These are phyloP conservation scores for Fusarium sp. DNA, from an alignment of 2,329 filamentous ascomycete genomes.

Conservation along the genomic window DNA sequence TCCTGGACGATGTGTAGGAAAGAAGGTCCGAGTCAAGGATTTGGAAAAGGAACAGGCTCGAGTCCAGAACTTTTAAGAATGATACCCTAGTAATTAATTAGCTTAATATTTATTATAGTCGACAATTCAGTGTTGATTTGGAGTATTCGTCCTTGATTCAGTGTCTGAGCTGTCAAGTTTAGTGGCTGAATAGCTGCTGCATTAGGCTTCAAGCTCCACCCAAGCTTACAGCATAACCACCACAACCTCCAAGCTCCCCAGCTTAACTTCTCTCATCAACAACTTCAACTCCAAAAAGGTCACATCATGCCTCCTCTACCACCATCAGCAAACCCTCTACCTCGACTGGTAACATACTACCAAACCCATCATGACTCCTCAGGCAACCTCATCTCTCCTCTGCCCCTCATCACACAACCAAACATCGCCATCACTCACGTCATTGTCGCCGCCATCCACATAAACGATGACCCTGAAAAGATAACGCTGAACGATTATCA, in stretches of 20 bases:
- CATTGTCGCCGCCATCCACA: constrained; percentile 86
- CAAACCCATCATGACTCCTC: constrained; percentile 64
- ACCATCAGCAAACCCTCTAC: constrained; percentile 49
- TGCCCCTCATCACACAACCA: constrained; percentile 62
- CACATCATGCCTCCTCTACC: constrained; percentile 50
- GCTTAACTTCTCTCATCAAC: constrained; percentile 10
- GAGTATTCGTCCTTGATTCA: neutral
- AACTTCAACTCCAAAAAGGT: neutral
- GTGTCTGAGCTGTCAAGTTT: constrained; percentile 1
- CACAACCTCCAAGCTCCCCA: constrained; percentile 1
- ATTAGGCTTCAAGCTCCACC: constrained; percentile 24
- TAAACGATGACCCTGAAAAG: constrained; percentile 74
- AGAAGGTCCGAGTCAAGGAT: constrained; percentile 37
- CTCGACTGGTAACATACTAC: constrained; percentile 64
- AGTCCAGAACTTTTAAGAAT: constrained; percentile 24
- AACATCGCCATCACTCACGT: constrained; percentile 76
- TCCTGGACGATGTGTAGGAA: constrained; percentile 48
- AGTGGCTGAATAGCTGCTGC: constrained; percentile 26
- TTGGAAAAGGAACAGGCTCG: constrained; percentile 32
- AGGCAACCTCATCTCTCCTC: constrained; percentile 62
- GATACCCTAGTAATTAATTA: constrained; percentile 10
- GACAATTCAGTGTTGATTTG: neutral
- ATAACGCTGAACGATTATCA: constrained; percentile 85
- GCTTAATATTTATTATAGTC: neutral
- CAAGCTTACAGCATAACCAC: constrained; percentile 11